Evolutionary conservation across 164 flowering plant species (phyloP).

Genomic region (Buxus sempervirens): DNA sequence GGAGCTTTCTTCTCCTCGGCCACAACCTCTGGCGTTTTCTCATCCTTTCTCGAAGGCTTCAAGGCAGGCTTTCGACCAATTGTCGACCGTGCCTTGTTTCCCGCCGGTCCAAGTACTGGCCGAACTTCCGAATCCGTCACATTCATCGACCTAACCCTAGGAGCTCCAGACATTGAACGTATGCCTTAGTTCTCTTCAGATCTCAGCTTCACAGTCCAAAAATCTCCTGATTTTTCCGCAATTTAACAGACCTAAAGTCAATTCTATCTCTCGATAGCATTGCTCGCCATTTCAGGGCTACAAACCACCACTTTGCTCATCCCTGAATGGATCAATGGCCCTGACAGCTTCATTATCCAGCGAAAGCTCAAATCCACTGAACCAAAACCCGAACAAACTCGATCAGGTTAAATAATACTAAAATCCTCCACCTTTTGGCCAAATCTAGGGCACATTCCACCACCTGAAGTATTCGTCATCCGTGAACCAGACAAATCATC

Average conservation of each 20-base stretch:
- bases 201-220: conserved; percentile 10
- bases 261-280: not conserved
- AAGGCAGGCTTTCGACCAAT: conserved; percentile 34
- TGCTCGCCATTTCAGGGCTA: not conserved
- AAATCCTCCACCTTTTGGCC: conserved; percentile 6
- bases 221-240: conserved; percentile 13
- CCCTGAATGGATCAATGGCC: not conserved
- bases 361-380: not conserved
- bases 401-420: not conserved
- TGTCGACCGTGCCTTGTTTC: conserved; percentile 45
- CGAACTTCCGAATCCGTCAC: conserved; percentile 55
- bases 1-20: conserved; percentile 27
- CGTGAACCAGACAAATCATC: conserved; percentile 6
- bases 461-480: not conserved
- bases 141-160: conserved; percentile 59
- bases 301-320: not conserved
- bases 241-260: not conserved
- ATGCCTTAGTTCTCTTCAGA: conserved; percentile 11
- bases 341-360: not conserved
- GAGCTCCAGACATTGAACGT: conserved; percentile 53
- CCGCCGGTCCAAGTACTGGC: conserved; percentile 54
- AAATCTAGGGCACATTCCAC: conserved; percentile 13
- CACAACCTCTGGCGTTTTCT: conserved; percentile 25
- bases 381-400: not conserved
- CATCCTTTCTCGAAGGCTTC: conserved; percentile 45